Conservation (phyloP, 169 alveolate species). For the Perkinsus marinus region DNA sequence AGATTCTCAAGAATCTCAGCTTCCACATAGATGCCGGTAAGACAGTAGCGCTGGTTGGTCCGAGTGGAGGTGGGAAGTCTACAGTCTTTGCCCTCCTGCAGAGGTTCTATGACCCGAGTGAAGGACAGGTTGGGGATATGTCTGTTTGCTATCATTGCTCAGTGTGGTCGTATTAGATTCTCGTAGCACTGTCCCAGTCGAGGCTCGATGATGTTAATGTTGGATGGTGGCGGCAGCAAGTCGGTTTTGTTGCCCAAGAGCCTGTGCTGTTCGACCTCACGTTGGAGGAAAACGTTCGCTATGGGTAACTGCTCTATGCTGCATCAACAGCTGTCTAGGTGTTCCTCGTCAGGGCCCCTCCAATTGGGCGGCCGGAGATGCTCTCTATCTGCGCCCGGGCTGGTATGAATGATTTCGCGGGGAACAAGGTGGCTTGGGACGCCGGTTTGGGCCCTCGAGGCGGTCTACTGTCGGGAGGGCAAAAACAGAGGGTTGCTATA, state of each 20-base stretch:
- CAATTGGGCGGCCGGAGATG: not conserved
- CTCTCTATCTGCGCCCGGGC: not conserved
- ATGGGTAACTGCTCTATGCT: conserved; percentile 6
- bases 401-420: not conserved
- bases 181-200: not conserved
- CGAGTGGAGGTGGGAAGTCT: conserved; percentile 74
- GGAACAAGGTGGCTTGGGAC: not conserved
- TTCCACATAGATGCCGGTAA: conserved; percentile 41
- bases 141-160: not conserved
- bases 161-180: not conserved
- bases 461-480: conserved; percentile 45
- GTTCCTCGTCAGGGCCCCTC: not conserved
- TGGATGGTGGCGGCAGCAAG: conserved; percentile 29
- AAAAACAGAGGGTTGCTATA: conserved; percentile 49
- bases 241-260: conserved; percentile 54
- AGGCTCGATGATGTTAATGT: conserved; percentile 4
- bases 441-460: not conserved
- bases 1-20: conserved; percentile 10
- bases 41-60: conserved; percentile 71
- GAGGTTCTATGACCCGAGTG: conserved; percentile 49
- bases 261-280: conserved; percentile 51
- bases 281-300: conserved; percentile 42
- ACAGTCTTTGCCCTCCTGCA: conserved; percentile 57
- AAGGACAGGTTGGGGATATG: conserved; percentile 52
- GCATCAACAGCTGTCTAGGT: not conserved